Percentiles rank a stretch among this genome's conserved stretches.
These are phyloP conservation scores for Lasiodiplodia citricola DNA, from an alignment of 2,329 filamentous ascomycete species.

Conservation along the genomic window DNA sequence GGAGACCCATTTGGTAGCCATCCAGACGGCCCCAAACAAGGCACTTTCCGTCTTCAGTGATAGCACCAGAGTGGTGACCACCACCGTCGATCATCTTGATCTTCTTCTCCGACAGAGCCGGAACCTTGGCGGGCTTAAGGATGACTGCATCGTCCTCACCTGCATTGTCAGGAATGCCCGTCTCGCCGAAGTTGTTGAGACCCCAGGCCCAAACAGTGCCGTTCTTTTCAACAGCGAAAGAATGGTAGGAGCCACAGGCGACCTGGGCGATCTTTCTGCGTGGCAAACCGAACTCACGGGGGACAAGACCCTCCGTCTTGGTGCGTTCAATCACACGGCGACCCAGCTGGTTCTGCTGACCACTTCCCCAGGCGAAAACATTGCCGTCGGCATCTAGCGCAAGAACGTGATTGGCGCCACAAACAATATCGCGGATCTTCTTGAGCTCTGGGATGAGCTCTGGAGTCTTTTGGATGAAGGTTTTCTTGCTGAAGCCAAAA, in stretches of 20 bases:
- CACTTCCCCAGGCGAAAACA: slow-evolving; percentile 74
- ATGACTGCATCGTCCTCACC: slow-evolving; percentile 74
- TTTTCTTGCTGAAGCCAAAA: slow-evolving; percentile 64
- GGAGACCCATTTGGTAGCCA: slow-evolving; percentile 59
- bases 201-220: slow-evolving; percentile 82
- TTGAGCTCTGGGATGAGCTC: slow-evolving; percentile 66
- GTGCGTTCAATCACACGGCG: slow-evolving; percentile 66
- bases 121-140: slow-evolving; percentile 67
- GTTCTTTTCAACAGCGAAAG: slow-evolving; percentile 73
- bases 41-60: slow-evolving; percentile 59
- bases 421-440: slow-evolving; percentile 68
- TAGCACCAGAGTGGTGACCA: slow-evolving; percentile 73
- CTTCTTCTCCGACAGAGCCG: slow-evolving; percentile 66
- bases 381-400: slow-evolving; percentile 69
- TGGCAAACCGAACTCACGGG: slow-evolving; percentile 61
- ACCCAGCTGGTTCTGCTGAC: slow-evolving; percentile 74
- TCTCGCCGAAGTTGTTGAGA: slow-evolving; percentile 85
- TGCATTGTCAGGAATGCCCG: slow-evolving; percentile 67
- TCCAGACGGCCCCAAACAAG: slow-evolving; percentile 67
- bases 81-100: slow-evolving; percentile 74
- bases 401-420: slow-evolving; percentile 73
- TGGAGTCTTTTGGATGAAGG: slow-evolving; percentile 47
- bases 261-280: slow-evolving; percentile 64
- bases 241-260: slow-evolving; percentile 78
- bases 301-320: slow-evolving; percentile 59